Base-by-base conservation (phyloP, 2,329 filamentous ascomycete genomes). In the Paramyrothecium roridum region DNA sequence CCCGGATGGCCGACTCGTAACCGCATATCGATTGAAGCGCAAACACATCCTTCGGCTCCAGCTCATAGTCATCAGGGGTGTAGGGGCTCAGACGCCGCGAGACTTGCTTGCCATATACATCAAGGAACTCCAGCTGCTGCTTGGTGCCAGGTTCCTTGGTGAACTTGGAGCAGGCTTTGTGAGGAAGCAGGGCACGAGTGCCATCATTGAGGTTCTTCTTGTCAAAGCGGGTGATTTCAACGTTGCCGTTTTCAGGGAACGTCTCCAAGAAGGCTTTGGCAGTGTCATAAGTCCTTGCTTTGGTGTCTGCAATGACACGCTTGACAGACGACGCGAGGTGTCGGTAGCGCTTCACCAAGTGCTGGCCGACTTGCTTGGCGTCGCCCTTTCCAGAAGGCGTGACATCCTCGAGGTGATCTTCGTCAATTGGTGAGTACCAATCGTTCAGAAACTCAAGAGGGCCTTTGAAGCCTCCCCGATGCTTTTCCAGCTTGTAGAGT, bases 11-110 rank as follows among this genome's bases (percentile, higher is more conserved):
- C 0, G 62, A 64, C 20, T 64, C 62, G 11, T 64, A 64, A 17
- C 62, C 62, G 13, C 62, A 64, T 11, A 64, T 57, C 2, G 61
- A 64, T 10, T 64, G 61, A 0, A 64, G 60, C 0, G 62, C 62
- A 19, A 64, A 63, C 6, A 64, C 59, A 4, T 64, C 62, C 10
- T 53, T 63, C 1, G 62, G 59, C 3, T 52, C 59, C 1, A 64
- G 46, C 3, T 63, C 37, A 10, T 55, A 64, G 19, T 60, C 60
- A 1, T 58, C 54, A 1, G 62, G 62, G 0, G 62, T 63, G 8
- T 61, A 55, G 2, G 58, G 62, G 1, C 60, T 59, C 1, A 64
- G 21, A 1, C 62, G 60, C 6, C 51, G 53, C 0, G 62, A 57
- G 2, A 64, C 56, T 22, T 52, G 48, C 11, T 55, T 57, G 21